phyloP scores from a whole-genome alignment of 176 grass and related monocot genomes.

The Elaeis guineensis region DNA sequence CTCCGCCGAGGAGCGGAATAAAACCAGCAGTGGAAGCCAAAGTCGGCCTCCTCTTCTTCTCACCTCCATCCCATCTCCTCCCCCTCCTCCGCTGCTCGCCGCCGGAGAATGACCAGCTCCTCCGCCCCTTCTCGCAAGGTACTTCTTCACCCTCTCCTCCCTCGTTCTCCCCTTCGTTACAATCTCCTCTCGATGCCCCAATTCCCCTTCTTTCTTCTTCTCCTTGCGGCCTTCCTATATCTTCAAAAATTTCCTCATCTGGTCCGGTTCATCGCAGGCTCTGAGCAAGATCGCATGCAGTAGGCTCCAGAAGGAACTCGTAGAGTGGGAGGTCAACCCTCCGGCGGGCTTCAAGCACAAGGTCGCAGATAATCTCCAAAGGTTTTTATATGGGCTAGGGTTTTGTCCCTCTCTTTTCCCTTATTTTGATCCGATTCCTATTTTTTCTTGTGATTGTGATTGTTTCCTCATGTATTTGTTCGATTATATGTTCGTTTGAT shows the following conservation, averaged over 20 bases:
- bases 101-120: conserved; percentile 31
- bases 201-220: not conserved
- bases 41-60: not conserved
- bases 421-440: not conserved
- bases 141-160: not conserved
- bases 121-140: conserved; percentile 39
- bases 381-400: conserved; percentile 12
- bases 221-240: not conserved
- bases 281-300: conserved; percentile 92
- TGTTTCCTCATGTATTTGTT: not conserved
- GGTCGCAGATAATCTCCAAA: conserved; percentile 78
- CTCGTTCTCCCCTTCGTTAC: no score
- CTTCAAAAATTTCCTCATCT: no score
- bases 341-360: conserved; percentile 65
- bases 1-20: no score
- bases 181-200: not conserved
- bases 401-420: not conserved
- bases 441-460: not conserved
- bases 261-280: conserved; percentile 24
- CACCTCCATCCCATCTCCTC: not conserved
- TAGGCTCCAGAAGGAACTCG: conserved; percentile 84
- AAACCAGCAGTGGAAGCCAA: no score
- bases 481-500: not conserved
- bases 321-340: conserved; percentile 73
- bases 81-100: not conserved